phyloP scores from a whole-genome alignment of 2,329 filamentous ascomycete genomes.

The Cryphonectria japonica region DNA sequence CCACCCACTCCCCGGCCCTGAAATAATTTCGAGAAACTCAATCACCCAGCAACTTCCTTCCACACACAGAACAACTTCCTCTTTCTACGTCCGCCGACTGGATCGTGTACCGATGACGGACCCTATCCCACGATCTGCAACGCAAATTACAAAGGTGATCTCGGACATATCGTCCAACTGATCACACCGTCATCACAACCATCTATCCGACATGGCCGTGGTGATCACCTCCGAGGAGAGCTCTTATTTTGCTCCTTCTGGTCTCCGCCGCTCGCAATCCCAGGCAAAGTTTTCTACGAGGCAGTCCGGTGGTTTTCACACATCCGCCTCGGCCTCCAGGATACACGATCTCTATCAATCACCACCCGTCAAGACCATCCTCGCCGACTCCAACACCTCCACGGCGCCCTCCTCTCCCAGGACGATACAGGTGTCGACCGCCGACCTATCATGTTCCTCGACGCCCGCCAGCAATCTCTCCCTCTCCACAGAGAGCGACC shows the following conservation, averaged over 20 bases:
- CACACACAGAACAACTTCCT: neutral
- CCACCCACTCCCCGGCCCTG: neutral
- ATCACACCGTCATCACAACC: constrained; percentile 29
- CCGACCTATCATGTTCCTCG: constrained; percentile 61
- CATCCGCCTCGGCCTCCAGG: constrained; percentile 50
- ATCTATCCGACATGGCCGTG: constrained; percentile 52
- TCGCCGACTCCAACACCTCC: constrained; percentile 53
- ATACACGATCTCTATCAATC: constrained; percentile 52
- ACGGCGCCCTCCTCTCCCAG: constrained; percentile 62
- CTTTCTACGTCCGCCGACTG: constrained; percentile 13
- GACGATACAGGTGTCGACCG: constrained; percentile 56
- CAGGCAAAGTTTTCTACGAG: constrained; percentile 58
- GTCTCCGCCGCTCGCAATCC: constrained; percentile 63
- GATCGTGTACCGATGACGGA: constrained; percentile 34
- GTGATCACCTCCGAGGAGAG: constrained; percentile 62
- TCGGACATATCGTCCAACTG: constrained; percentile 34
- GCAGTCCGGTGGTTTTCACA: constrained; percentile 44
- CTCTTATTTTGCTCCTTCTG: constrained; percentile 57
- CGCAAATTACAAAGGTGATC: constrained; percentile 35
- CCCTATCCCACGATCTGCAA: constrained; percentile 12
- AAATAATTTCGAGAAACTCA: constrained; percentile 5
- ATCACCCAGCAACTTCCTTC: neutral
- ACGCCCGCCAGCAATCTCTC: constrained; percentile 68
- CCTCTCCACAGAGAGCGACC: constrained; percentile 50
- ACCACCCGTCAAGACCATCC: constrained; percentile 44